Percentiles rank a stretch among this genome's conserved stretches.
These are phyloP conservation scores for Massarina eburnea DNA, from an alignment of 2,329 filamentous ascomycete species.

Conservation along the genomic window DNA sequence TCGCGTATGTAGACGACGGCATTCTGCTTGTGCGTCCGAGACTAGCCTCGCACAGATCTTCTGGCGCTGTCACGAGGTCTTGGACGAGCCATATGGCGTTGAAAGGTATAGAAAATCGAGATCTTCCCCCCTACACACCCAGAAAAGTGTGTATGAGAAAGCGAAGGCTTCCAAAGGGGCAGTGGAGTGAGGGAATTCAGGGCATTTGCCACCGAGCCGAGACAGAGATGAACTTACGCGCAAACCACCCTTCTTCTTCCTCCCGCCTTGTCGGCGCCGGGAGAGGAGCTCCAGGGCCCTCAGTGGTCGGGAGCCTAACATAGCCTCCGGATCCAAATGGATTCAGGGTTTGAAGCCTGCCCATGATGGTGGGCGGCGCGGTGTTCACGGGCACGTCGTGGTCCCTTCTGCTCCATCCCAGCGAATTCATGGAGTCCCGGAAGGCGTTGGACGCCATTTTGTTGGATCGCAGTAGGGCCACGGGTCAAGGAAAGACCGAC, in stretches of 20 bases:
- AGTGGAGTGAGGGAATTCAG: slow-evolving; percentile 8
- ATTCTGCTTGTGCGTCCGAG: slow-evolving; percentile 24
- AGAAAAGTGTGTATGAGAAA: slow-evolving; percentile 8
- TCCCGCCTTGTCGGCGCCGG: slow-evolving; percentile 83
- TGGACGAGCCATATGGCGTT: slow-evolving; percentile 11
- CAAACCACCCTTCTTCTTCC: slow-evolving; percentile 95
- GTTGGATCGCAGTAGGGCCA: slow-evolving; percentile 13
- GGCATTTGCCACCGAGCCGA: slow-evolving; percentile 19
- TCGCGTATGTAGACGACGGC: slow-evolving; percentile 12
- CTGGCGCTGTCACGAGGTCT: slow-evolving; percentile 31
- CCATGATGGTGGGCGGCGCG: slow-evolving; percentile 71
- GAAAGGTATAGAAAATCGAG: slow-evolving; percentile 16
- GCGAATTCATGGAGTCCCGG: slow-evolving; percentile 88
- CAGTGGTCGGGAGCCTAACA: slow-evolving; percentile 84
- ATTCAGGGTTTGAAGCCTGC: slow-evolving; percentile 81
- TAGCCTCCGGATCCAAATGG: slow-evolving; percentile 86
- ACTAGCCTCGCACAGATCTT: slow-evolving; percentile 27
- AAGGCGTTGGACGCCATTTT: slow-evolving; percentile 85
- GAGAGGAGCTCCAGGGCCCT: slow-evolving; percentile 78
- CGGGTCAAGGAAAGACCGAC: slow-evolving; percentile 20
- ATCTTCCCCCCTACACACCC: slow-evolving; percentile 16
- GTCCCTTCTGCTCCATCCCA: slow-evolving; percentile 90
- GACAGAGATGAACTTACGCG: slow-evolving; percentile 68
- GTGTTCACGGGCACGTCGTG: slow-evolving; percentile 75
- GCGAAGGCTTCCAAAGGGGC: slow-evolving; percentile 8